Percentiles rank a stretch among this genome's conserved stretches.
These are phyloP conservation scores for Sporothrix brasiliensis DNA, from an alignment of 2,329 filamentous ascomycete genomes.

Conservation along the genomic window DNA sequence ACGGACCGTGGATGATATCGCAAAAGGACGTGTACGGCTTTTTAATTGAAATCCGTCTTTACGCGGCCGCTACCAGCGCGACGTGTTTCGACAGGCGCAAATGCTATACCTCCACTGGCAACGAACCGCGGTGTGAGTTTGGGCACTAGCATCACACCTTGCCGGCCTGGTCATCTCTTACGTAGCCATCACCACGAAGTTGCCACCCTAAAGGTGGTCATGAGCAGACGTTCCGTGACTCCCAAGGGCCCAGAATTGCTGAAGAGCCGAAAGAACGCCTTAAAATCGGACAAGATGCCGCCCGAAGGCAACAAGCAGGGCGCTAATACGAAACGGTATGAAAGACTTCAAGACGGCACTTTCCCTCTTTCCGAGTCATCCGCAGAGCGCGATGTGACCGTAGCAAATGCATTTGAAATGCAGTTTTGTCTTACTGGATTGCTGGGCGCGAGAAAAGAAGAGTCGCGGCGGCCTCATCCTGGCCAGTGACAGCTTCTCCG, in stretches of 20 bases:
- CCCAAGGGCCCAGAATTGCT: not conserved
- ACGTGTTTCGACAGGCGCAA: not conserved
- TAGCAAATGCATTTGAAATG: slow-evolving; percentile 11
- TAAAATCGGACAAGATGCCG: not conserved
- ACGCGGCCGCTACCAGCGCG: not conserved
- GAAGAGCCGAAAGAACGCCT: not conserved
- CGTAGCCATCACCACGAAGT: slow-evolving; percentile 14
- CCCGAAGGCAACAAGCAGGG: not conserved
- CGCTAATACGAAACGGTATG: not conserved
- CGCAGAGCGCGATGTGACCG: slow-evolving; percentile 20
- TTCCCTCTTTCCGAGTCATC: slow-evolving; percentile 5
- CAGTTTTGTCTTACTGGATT: not conserved
- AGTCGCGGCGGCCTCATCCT: not conserved
- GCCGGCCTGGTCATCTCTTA: not conserved
- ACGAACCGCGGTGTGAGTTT: not conserved
- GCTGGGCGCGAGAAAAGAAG: not conserved
- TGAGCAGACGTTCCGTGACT: slow-evolving; percentile 21
- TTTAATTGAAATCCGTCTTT: slow-evolving; percentile 3
- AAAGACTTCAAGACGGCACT: not conserved
- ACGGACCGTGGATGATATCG: too few relatives aligned
- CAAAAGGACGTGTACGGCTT: not conserved
- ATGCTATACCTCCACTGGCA: not conserved
- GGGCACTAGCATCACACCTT: slow-evolving; percentile 12
- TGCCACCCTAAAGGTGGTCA: slow-evolving; percentile 17
- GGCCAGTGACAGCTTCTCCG: not conserved